These are phyloP conservation scores for Flaveria brownii DNA, from an alignment of 129 eudicot species.

Conservation along the genomic window DNA sequence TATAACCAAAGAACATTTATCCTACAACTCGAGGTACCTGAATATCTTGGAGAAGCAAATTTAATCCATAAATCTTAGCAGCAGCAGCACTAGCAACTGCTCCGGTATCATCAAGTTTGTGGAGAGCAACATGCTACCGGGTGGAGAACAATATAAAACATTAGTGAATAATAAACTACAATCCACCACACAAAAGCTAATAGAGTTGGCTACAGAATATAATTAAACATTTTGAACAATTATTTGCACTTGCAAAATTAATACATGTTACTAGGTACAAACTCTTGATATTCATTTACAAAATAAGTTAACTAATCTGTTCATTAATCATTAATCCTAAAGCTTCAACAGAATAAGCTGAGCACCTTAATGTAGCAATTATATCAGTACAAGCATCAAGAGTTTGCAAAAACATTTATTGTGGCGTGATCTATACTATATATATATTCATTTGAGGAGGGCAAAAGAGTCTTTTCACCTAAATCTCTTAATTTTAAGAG, in stretches of 20 bases:
- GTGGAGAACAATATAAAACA: slow-evolving; percentile 15
- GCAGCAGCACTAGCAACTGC: slow-evolving; percentile 95
- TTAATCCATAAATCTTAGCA: slow-evolving; percentile 70
- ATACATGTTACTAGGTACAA: background rate
- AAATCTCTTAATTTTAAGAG: too few species aligned
- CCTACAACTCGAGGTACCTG: slow-evolving; percentile 53
- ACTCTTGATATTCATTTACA: background rate
- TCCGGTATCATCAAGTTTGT: slow-evolving; percentile 76
- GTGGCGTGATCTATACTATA: too few species aligned
- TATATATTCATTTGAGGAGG: too few species aligned
- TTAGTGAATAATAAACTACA: slow-evolving; percentile 8
- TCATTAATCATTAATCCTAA: background rate
- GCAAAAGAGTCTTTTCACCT: too few species aligned
- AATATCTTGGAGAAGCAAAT: slow-evolving; percentile 81
- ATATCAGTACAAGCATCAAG: background rate
- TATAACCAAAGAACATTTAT: background rate
- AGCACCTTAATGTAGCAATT: background rate
- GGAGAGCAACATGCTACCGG: slow-evolving; percentile 69
- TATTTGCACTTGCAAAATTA: background rate
- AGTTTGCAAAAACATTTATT: background rate
- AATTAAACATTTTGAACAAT: slow-evolving; percentile 1
- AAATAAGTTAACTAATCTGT: background rate
- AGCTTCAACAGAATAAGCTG: background rate
- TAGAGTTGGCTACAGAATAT: background rate
- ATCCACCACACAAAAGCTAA: background rate